Conservation (phyloP, 2,329 filamentous ascomycete species). For the Pezicula neosporulosa region DNA sequence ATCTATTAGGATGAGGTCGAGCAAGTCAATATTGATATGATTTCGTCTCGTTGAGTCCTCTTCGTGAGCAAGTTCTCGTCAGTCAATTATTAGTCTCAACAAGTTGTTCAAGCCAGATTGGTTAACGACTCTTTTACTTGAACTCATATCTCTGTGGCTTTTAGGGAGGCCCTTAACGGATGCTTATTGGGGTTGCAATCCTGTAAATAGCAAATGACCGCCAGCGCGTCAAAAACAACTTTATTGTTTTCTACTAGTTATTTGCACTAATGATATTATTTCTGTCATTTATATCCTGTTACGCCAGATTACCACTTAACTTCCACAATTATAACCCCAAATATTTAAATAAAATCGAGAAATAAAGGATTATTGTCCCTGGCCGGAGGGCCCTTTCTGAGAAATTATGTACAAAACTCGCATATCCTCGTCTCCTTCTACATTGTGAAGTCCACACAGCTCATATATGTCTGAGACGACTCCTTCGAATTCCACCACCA, state of each 20-base stretch:
- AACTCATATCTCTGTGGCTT: too few species aligned
- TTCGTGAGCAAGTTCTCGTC: too few species aligned
- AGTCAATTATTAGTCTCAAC: too few species aligned
- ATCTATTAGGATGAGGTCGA: too few species aligned
- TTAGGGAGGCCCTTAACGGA: too few species aligned
- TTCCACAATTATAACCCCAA: not conserved
- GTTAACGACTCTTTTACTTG: too few species aligned
- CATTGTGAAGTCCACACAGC: conserved; percentile 44
- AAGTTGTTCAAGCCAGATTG: too few species aligned
- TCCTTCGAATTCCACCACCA: conserved; percentile 48
- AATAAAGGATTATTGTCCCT: too few species aligned
- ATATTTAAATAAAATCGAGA: too few species aligned
- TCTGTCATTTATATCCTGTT: not conserved
- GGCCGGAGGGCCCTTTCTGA: not conserved
- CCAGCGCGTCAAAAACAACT: not conserved
- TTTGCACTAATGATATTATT: not conserved
- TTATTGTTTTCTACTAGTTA: not conserved
- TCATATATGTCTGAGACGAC: conserved; percentile 49
- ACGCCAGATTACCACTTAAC: not conserved
- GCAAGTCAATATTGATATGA: too few species aligned
- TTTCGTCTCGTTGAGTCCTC: too few species aligned
- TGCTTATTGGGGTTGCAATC: too few species aligned
- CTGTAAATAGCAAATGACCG: not conserved
- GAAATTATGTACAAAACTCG: not conserved
- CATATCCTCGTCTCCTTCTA: not conserved